Conservation (phyloP, 2,329 filamentous ascomycete genomes). For the Talaromyces sp. region DNA sequence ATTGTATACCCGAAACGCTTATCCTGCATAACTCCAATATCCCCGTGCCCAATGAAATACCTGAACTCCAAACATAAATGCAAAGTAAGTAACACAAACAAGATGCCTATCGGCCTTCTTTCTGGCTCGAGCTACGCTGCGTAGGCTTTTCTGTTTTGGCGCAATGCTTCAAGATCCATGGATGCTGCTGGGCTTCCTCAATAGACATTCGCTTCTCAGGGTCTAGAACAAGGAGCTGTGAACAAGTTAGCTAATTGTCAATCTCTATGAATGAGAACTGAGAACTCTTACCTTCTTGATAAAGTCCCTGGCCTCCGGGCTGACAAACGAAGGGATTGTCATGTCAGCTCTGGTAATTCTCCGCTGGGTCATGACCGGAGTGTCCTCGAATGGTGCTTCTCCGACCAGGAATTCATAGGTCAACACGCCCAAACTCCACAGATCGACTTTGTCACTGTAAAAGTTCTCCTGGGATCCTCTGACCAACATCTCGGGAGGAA, state of each 20-base stretch:
- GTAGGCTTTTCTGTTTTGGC: slow-evolving; percentile 53
- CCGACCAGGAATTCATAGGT: slow-evolving; percentile 96
- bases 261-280: not conserved
- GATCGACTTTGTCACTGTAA: slow-evolving; percentile 92
- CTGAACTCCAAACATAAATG: slow-evolving; percentile 17
- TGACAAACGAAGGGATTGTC: slow-evolving; percentile 87
- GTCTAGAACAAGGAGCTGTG: slow-evolving; percentile 80
- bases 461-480: slow-evolving; percentile 77
- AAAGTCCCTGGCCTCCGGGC: slow-evolving; percentile 82
- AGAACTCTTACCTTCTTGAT: slow-evolving; percentile 71
- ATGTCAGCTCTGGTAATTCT: slow-evolving; percentile 88
- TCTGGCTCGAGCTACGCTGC: slow-evolving; percentile 44
- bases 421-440: slow-evolving; percentile 93
- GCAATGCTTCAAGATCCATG: slow-evolving; percentile 97
- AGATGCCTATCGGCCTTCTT: slow-evolving; percentile 24
- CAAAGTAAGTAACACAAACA: slow-evolving; percentile 4
- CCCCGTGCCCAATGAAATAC: slow-evolving; percentile 4
- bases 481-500: slow-evolving; percentile 96
- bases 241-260: slow-evolving; percentile 6
- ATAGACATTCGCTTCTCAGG: slow-evolving; percentile 90
- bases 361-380: slow-evolving; percentile 87
- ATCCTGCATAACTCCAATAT: slow-evolving; percentile 13
- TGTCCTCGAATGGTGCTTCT: slow-evolving; percentile 96
- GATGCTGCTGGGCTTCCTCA: slow-evolving; percentile 83
- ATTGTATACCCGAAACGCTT: slow-evolving; percentile 4